These are phyloP conservation scores for Kazachstania kunashirensis DNA, from an alignment of 805 yeast species.

Conservation along the genomic window DNA sequence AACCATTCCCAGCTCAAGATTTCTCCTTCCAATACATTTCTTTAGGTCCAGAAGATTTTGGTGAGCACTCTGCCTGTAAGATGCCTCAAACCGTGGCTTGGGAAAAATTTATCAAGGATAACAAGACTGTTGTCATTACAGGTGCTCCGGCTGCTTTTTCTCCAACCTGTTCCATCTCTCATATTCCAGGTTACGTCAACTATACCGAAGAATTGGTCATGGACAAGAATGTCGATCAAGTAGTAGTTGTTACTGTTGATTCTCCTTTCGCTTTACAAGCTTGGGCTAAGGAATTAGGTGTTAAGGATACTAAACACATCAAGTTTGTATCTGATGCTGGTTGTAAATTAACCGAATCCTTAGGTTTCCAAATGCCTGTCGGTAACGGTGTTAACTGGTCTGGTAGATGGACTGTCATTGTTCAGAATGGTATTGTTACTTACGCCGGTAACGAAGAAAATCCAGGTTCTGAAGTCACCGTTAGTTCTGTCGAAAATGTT, in stretches of 20 bases:
- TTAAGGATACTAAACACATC: constrained; percentile 31
- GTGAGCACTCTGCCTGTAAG: constrained; percentile 25
- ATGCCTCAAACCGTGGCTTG: constrained; percentile 22
- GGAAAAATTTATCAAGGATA: constrained; percentile 20
- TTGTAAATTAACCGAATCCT: constrained; percentile 45
- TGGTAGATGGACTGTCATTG: constrained; percentile 62
- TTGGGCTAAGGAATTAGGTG: constrained; percentile 43
- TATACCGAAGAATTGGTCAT: constrained; percentile 39
- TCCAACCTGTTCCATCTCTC: constrained; percentile 66
- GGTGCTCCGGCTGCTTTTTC: constrained; percentile 85
- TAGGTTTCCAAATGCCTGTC: constrained; percentile 51
- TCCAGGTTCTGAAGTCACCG: constrained; percentile 31
- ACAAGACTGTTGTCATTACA: constrained; percentile 56
- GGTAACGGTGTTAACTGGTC: constrained; percentile 50
- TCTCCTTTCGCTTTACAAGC: constrained; percentile 64
- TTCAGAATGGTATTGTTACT: constrained; percentile 45
- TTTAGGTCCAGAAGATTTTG: constrained; percentile 12
- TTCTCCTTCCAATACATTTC: constrained; percentile 27
- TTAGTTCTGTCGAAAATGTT: constrained; percentile 29
- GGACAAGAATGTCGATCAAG: constrained; percentile 51
- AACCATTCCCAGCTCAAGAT: constrained; percentile 18
- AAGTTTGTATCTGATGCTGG: constrained; percentile 61
- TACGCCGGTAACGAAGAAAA: constrained; percentile 35
- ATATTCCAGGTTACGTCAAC: constrained; percentile 57
- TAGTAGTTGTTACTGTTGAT: constrained; percentile 56